Conservation (phyloP, 495 filamentous ascomycete genomes). For the Talaromyces proteolyticus region DNA sequence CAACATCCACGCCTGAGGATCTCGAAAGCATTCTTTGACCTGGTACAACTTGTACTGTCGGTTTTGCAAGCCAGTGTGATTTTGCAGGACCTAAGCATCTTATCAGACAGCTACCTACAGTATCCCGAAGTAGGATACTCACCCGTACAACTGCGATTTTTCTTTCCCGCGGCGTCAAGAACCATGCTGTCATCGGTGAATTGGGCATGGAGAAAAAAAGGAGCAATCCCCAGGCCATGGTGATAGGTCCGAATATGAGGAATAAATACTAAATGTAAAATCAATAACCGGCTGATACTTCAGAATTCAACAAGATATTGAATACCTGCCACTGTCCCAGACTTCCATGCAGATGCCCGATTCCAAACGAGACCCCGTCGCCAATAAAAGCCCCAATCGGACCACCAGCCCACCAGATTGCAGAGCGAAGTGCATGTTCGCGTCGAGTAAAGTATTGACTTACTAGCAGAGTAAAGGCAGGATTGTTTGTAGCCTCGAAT, state of each 20-base stretch:
- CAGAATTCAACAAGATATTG: neutral
- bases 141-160: constrained; percentile 1
- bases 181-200: constrained; percentile 8
- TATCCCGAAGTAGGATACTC: neutral
- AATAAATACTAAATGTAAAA: constrained; percentile 13
- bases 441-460: constrained; percentile 35
- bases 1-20: constrained; percentile 8
- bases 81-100: constrained; percentile 2
- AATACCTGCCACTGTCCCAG: constrained; percentile 35
- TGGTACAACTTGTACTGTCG: constrained; percentile 8
- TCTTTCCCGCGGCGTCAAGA: neutral
- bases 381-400: constrained; percentile 4
- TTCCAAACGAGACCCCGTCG: constrained; percentile 9
- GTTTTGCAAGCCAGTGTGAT: constrained; percentile 8
- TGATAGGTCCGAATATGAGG: constrained; percentile 14
- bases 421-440: constrained; percentile 46
- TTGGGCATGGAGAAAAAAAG: constrained; percentile 6
- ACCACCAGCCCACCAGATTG: constrained; percentile 35
- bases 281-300: neutral
- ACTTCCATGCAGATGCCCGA: constrained; percentile 32
- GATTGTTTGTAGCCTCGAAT: constrained; percentile 23
- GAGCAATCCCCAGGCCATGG: constrained; percentile 2
- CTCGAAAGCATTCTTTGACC: constrained; percentile 4
- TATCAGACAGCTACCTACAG: neutral
- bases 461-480: constrained; percentile 20